Base-by-base conservation (phyloP, 2,329 filamentous ascomycete species). In the Calonectria fujianensis region DNA sequence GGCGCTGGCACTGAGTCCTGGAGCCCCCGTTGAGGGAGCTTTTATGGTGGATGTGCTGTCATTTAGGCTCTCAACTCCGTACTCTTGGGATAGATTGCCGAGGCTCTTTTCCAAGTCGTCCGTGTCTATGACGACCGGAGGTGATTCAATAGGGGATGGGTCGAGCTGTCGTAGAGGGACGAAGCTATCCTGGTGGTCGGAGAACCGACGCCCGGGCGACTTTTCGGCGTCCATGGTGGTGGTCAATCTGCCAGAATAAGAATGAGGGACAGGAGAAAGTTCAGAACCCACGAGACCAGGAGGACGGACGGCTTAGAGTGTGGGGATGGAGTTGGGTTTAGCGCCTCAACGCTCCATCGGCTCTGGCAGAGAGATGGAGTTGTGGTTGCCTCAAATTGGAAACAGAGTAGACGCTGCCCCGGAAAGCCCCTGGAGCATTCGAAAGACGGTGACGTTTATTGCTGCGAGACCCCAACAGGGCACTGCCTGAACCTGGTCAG, bases 141-240 rank as follows among this genome's bases (percentile, higher is more conserved):
- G 85, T 48, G 85, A 85, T 32, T 90, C 94, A 54, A 98, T 95
- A 0, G 96, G 96, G 29, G 93, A 92, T 4, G 96, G 96, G 69
- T 98, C 96, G 75, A 98, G 88, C 82, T 96, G 92, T 67, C 93
- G 90, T 73, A 98, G 90, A 52, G 93, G 93, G 73, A 92, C 86
- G 69, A 93, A 85, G 48, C 84, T 79, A 31, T 81, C 80, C 70
- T 77, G 76, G 31, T 27, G 35, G 14, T 52, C 45, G 14, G 82
- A 83, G 70, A 74, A 74, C 70, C 77, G 80, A 68, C 78, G 75
- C 52, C 76, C 74, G 27, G 74, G 72, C 29, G 74, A 75, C 68
- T 75, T 77, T 59, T 79, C 77, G 71, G 71, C 50, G 45, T 81
- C 80, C 80, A 82, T 82, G 50, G 67, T 66, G 74, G 20, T 14